These are phyloP conservation scores for Kwoniella sp. DNA, from an alignment of 768 basidiomycete genomes.

Conservation along the genomic window DNA sequence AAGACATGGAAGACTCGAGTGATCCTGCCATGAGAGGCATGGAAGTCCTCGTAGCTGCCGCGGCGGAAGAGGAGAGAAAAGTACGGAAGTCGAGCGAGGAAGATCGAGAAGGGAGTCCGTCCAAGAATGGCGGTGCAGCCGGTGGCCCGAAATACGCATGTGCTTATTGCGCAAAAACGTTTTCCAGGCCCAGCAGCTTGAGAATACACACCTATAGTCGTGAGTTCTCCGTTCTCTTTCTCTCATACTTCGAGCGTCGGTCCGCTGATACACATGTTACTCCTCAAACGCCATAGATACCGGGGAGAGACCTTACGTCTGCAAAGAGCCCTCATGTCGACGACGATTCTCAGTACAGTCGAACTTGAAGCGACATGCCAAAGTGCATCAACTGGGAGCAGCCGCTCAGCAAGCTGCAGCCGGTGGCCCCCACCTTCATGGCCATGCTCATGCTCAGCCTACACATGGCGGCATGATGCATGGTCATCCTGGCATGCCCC, in stretches of 20 bases:
- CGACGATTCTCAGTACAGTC: slow-evolving; percentile 54
- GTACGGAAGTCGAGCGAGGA: slow-evolving; percentile 13
- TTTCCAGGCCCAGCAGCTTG: slow-evolving; percentile 51
- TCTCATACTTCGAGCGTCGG: neutral
- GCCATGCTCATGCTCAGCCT: slow-evolving; percentile 5
- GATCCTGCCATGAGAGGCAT: slow-evolving; percentile 40
- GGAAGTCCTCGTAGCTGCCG: slow-evolving; percentile 36
- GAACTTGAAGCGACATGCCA: slow-evolving; percentile 53
- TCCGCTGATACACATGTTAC: slow-evolving; percentile 9
- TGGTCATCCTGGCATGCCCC: slow-evolving; percentile 13
- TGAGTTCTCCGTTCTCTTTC: slow-evolving; percentile 31
- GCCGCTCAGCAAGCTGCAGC: slow-evolving; percentile 2
- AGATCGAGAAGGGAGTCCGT: slow-evolving; percentile 18
- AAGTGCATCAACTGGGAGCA: slow-evolving; percentile 45
- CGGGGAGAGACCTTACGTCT: slow-evolving; percentile 52
- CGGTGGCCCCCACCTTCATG: neutral
- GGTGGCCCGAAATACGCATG: slow-evolving; percentile 52
- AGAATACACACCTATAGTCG: slow-evolving; percentile 55
- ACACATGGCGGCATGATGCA: neutral
- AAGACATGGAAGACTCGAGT: slow-evolving; percentile 4
- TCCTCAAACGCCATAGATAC: slow-evolving; percentile 9
- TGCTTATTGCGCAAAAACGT: slow-evolving; percentile 49
- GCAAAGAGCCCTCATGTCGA: slow-evolving; percentile 47
- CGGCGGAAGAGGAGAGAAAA: slow-evolving; percentile 30
- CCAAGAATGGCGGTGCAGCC: slow-evolving; percentile 15